Percentiles rank a stretch among this genome's conserved stretches.
These are phyloP conservation scores for Podospora comata DNA, from an alignment of 495 filamentous ascomycete genomes.

Conservation along the genomic window DNA sequence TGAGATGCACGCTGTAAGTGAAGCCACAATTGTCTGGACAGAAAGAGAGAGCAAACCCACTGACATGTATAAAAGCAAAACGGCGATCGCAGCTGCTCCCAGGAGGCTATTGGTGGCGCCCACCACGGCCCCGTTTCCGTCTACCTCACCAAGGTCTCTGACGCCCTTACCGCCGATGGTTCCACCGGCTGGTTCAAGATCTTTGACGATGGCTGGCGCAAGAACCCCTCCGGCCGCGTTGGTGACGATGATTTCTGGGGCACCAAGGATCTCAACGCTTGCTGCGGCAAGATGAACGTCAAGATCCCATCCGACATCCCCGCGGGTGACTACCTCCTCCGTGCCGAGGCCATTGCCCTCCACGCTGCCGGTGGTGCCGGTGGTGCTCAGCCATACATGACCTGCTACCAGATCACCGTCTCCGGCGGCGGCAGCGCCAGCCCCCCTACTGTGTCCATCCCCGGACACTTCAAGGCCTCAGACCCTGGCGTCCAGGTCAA, in stretches of 20 bases:
- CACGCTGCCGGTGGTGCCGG: constrained; percentile 41
- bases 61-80: constrained; percentile 37
- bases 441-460: constrained; percentile 42
- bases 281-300: constrained; percentile 51
- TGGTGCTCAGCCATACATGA: constrained; percentile 51
- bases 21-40: background rate
- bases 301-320: constrained; percentile 47
- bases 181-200: constrained; percentile 52
- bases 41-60: constrained; percentile 5
- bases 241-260: constrained; percentile 52
- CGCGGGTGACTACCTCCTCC: constrained; percentile 52
- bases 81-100: constrained; percentile 40
- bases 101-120: constrained; percentile 49
- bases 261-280: constrained; percentile 50
- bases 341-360: constrained; percentile 52
- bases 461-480: constrained; percentile 46
- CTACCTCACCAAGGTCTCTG: constrained; percentile 52
- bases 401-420: constrained; percentile 49
- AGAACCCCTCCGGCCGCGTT: constrained; percentile 29
- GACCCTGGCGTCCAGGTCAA: constrained; percentile 54
- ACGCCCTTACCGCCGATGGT: constrained; percentile 47
- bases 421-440: constrained; percentile 34
- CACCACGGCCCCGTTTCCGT: constrained; percentile 50
- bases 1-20: constrained; percentile 51
- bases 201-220: constrained; percentile 47